Percentiles rank a stretch among this genome's conserved stretches.
phyloP scores from a whole-genome alignment of 805 yeast genomes.

The Candida ipomoeae region DNA sequence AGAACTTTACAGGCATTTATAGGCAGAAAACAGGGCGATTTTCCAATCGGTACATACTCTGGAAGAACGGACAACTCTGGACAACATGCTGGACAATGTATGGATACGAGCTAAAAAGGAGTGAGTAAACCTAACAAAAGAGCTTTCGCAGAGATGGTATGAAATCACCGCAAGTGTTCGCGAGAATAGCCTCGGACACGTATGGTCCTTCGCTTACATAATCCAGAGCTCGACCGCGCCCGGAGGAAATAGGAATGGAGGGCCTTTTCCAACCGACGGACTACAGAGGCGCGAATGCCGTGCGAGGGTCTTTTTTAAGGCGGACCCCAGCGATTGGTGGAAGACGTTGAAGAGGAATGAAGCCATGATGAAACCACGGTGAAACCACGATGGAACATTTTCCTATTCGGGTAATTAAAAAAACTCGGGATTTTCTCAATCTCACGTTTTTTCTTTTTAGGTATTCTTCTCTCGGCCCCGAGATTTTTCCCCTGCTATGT shows the following conservation, averaged over 20 bases:
- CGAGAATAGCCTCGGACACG: constrained; percentile 19
- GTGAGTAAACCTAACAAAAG: constrained; percentile 2
- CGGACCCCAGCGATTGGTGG: no score
- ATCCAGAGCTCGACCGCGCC: constrained; percentile 9
- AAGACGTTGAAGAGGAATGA: no score
- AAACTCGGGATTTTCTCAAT: not conserved
- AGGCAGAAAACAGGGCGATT: not conserved
- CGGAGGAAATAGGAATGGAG: constrained; percentile 2
- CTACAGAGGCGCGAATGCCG: constrained; percentile 6
- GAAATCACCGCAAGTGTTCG: constrained; percentile 7
- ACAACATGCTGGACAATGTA: constrained; percentile 29
- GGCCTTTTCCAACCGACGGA: not conserved
- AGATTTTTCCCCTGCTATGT: not conserved
- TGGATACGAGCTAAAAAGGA: constrained; percentile 5
- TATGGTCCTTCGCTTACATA: constrained; percentile 21
- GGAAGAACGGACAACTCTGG: constrained; percentile 42
- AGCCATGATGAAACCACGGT: no score
- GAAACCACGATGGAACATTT: no score
- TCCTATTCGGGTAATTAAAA: no score
- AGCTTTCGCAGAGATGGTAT: constrained; percentile 9
- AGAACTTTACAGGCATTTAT: not conserved
- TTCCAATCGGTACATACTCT: constrained; percentile 31
- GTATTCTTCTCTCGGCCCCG: no score
- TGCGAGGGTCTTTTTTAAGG: not conserved
- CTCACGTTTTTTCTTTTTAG: no score